These are phyloP conservation scores for Delonix regia DNA, from an alignment of 306 rosid genomes.

Conservation along the genomic window DNA sequence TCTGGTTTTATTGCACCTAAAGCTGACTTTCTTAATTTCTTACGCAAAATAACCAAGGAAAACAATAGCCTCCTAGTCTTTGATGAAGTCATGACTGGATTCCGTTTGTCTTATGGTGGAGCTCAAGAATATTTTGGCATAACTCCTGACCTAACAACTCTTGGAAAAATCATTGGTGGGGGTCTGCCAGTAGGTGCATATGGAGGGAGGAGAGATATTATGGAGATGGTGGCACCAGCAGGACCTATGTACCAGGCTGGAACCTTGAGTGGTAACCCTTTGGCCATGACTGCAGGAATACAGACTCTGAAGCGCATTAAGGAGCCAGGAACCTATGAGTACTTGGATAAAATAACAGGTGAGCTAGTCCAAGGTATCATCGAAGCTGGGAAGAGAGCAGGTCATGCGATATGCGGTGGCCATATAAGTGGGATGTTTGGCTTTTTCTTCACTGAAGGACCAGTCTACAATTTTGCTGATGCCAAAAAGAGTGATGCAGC, in stretches of 20 bases:
- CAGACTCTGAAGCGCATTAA: slow-evolving; percentile 81
- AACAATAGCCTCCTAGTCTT: slow-evolving; percentile 73
- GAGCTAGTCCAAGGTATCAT: slow-evolving; percentile 80
- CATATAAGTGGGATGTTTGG: slow-evolving; percentile 93
- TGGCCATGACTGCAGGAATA: slow-evolving; percentile 98
- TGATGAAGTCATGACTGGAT: slow-evolving; percentile 97
- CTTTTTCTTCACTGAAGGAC: slow-evolving; percentile 93
- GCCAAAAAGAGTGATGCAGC: slow-evolving; percentile 84
- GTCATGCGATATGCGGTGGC: slow-evolving; percentile 92
- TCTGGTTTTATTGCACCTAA: slow-evolving; percentile 82
- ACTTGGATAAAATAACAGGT: slow-evolving; percentile 73
- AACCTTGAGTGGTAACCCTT: slow-evolving; percentile 91
- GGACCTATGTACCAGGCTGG: slow-evolving; percentile 99
- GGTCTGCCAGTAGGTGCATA: slow-evolving; percentile 96
- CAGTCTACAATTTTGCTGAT: slow-evolving; percentile 74
- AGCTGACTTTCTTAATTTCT: slow-evolving; percentile 65
- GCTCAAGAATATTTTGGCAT: slow-evolving; percentile 91
- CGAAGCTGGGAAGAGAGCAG: slow-evolving; percentile 82
- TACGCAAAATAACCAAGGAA: slow-evolving; percentile 75
- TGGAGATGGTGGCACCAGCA: slow-evolving; percentile 97
- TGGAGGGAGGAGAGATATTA: slow-evolving; percentile 91
- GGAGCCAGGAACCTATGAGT: slow-evolving; percentile 78
- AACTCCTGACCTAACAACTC: slow-evolving; percentile 82
- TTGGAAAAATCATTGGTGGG: slow-evolving; percentile 96
- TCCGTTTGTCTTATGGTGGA: slow-evolving; percentile 94